These are phyloP conservation scores for Serendipita sp. DNA, from an alignment of 768 basidiomycete species.

Conservation along the genomic window DNA sequence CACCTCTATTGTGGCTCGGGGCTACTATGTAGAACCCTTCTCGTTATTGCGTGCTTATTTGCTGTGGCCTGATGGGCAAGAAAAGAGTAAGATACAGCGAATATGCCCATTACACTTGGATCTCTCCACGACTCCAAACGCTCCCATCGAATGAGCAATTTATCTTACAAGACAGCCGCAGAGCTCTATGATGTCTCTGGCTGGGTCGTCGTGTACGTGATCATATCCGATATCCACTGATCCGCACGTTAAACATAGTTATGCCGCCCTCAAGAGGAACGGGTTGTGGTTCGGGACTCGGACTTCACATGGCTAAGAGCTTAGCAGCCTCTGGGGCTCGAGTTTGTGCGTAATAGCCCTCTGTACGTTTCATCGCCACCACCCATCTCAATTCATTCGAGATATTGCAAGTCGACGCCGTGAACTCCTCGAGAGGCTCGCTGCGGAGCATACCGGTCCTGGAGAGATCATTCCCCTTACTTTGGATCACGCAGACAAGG, in stretches of 20 bases:
- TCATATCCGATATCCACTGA: background rate
- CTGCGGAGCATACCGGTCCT: background rate
- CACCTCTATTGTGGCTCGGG: too few relatives aligned
- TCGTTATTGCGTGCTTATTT: too few relatives aligned
- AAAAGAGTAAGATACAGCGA: too few relatives aligned
- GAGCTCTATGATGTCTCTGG: background rate
- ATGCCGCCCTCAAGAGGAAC: background rate
- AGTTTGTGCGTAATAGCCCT: background rate
- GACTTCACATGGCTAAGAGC: background rate
- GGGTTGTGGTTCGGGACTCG: background rate
- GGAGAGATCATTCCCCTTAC: slow-evolving; percentile 1
- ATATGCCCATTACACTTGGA: too few relatives aligned
- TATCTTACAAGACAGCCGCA: background rate
- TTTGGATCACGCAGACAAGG: background rate
- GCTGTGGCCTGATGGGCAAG: too few relatives aligned
- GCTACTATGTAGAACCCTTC: too few relatives aligned
- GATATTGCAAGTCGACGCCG: slow-evolving; percentile 3
- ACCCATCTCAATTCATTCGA: background rate
- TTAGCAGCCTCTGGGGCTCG: background rate
- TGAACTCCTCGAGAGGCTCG: background rate
- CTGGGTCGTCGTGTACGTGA: slow-evolving; percentile 1
- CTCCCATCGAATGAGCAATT: too few relatives aligned
- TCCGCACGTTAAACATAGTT: background rate
- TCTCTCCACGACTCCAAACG: too few relatives aligned
- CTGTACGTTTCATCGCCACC: background rate